These are phyloP conservation scores for Sporothrix variecibatus DNA, from an alignment of 2,329 filamentous ascomycete genomes.

Conservation along the genomic window DNA sequence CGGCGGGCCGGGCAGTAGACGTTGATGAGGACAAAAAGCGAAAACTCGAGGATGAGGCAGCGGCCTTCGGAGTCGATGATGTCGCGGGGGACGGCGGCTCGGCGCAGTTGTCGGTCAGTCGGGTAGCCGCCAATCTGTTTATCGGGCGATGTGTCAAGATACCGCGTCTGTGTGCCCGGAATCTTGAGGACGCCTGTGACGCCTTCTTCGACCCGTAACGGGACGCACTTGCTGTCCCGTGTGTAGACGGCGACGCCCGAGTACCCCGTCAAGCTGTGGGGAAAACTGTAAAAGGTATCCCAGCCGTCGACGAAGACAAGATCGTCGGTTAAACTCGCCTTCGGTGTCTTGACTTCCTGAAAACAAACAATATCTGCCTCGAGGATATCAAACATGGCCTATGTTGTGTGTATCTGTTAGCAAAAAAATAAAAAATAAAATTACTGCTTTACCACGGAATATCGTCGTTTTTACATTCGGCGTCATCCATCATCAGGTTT, in stretches of 20 bases:
- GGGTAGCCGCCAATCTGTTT: conserved; percentile 91
- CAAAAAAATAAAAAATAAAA: background rate
- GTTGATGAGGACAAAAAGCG: conserved; percentile 89
- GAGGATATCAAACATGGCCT: conserved; percentile 92
- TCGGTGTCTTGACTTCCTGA: conserved; percentile 95
- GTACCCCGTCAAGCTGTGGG: conserved; percentile 93
- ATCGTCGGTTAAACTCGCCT: conserved; percentile 87
- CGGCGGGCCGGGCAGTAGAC: conserved; percentile 90
- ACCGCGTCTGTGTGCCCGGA: conserved; percentile 69
- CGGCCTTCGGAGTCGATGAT: conserved; percentile 87
- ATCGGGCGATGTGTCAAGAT: conserved; percentile 70
- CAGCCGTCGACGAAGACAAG: conserved; percentile 94
- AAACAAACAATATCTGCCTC: conserved; percentile 92
- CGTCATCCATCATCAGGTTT: no score
- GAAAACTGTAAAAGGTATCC: conserved; percentile 95
- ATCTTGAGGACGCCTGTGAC: conserved; percentile 77
- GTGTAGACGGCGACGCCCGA: conserved; percentile 96
- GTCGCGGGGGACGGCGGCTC: conserved; percentile 62
- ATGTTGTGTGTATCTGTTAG: background rate
- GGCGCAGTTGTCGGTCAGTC: conserved; percentile 61
- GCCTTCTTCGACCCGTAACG: conserved; percentile 92
- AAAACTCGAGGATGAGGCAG: conserved; percentile 88
- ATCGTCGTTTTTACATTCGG: background rate
- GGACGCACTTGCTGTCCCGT: conserved; percentile 78
- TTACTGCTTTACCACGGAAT: background rate